phyloP scores from a whole-genome alignment of 1,139 yeast genomes.

The Magnusiomyces tetraspermus region DNA sequence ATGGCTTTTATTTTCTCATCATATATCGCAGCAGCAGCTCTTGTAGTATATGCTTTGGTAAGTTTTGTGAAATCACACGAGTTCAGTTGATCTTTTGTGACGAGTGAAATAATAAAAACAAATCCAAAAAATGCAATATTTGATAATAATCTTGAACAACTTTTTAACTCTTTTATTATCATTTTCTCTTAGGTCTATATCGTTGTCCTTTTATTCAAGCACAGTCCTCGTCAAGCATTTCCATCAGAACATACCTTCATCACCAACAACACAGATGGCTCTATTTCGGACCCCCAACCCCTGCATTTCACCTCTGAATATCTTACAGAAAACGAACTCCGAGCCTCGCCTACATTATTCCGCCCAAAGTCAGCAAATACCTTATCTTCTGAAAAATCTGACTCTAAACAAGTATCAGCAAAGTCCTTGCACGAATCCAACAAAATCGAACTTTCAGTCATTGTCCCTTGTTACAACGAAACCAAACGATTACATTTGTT shows the following conservation, averaged over 20 bases:
- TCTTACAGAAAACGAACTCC: slow-evolving; percentile 20
- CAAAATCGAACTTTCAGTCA: slow-evolving; percentile 51
- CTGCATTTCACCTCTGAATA: slow-evolving; percentile 19
- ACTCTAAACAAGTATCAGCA: neutral
- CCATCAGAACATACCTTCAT: slow-evolving; percentile 44
- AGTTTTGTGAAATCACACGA: neutral
- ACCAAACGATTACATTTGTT: slow-evolving; percentile 58
- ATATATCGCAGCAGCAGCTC: neutral
- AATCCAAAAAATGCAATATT: too few species aligned
- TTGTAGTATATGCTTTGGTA: neutral
- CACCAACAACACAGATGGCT: slow-evolving; percentile 31
- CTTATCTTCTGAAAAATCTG: too few species aligned
- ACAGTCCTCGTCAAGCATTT: slow-evolving; percentile 51
- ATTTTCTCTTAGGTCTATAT: slow-evolving; percentile 33
- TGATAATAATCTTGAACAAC: neutral
- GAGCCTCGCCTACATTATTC: neutral
- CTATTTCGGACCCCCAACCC: slow-evolving; percentile 20
- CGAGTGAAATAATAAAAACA: too few species aligned
- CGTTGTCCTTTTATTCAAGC: slow-evolving; percentile 45
- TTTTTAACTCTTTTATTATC: too few species aligned
- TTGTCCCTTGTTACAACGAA: slow-evolving; percentile 90
- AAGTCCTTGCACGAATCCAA: neutral
- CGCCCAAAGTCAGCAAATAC: slow-evolving; percentile 2
- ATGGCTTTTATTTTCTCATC: neutral
- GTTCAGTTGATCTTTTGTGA: neutral